Evolutionary conservation across 176 grass and related monocot genomes (phyloP), one percentile per base, ranked within the genome.

Genomic region (Oryza glumipatula): DNA sequence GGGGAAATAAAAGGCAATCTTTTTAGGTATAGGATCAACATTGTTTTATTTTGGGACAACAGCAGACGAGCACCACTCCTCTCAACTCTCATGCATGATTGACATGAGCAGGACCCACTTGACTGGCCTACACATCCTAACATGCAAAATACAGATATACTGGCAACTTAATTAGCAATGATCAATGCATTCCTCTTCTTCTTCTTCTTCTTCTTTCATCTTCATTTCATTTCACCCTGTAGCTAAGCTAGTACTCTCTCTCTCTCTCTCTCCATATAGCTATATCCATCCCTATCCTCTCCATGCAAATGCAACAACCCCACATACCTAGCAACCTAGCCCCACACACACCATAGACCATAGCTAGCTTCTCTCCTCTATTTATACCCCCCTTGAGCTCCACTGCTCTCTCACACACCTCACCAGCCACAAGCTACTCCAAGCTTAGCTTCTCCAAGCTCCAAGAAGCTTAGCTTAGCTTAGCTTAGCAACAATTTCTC

Each of bases 371-470:
- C 7, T 8, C 6, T 41, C 39, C 6, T 63, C 88, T 89, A 89
- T 86, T 82, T 89, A 86, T 89, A 89, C 54, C 47, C 71, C 71
- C 39, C 23, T 43, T 65, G 52, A 73, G 68, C 51, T 75, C 35
- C 21, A 5, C 17, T 22, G n/a, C 51, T 36, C 49, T 36, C 49
- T 12, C 32, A 21, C 45, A 51, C 41, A 45, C 33, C 16, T 73
- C 80, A 78, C 30, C 45, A 58, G 33, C 56, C 74, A 79, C 58
- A 79, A 36, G 70, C 69, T 46, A 64, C 61, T 15, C 4, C 35
- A 11, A 41, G 47, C 47, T 47, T 54, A 54, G 51, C 51, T 54
- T 54, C 51, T 61, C 56, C 56, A 61, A 61, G 21, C 56, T 61
- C 6, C 56, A 22, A 61, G 56, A 17, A 56, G 16, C 51, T 17